Evolutionary conservation across 495 filamentous ascomycete species (phyloP).

Genomic region (Delitschia confertaspora): DNA sequence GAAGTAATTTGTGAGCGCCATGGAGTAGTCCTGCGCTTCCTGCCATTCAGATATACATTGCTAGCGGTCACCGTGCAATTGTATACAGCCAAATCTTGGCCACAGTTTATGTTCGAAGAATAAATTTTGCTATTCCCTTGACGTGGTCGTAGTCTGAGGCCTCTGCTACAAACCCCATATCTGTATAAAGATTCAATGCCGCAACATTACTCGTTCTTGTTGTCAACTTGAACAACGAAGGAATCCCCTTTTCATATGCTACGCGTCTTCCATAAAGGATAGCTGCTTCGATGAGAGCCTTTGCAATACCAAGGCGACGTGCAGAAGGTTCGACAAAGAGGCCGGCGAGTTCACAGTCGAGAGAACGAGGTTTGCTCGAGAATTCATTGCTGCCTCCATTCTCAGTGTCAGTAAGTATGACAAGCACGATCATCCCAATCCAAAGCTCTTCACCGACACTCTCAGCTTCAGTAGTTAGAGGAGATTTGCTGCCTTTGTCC

Average conservation of each 20-base stretch:
- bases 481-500: background rate
- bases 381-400: background rate
- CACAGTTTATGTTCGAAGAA: too few relatives aligned
- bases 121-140: too few relatives aligned
- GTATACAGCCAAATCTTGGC: too few relatives aligned
- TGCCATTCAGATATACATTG: too few relatives aligned
- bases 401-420: background rate
- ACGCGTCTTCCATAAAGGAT: background rate
- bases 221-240: too few relatives aligned
- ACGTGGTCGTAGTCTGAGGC: too few relatives aligned
- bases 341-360: constrained; percentile 5
- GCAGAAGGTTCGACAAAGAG: constrained; percentile 9
- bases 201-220: too few relatives aligned
- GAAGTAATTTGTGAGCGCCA: too few relatives aligned
- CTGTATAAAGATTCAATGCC: too few relatives aligned
- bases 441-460: background rate
- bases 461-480: background rate
- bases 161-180: too few relatives aligned
- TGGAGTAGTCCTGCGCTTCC: too few relatives aligned
- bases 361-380: background rate
- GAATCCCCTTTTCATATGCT: background rate
- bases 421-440: constrained; percentile 7
- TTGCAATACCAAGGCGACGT: constrained; percentile 6
- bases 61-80: too few relatives aligned
- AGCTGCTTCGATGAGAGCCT: constrained; percentile 13